Base-by-base conservation (phyloP, 345 rosid genomes). In the Eutrema yunnanense region DNA sequence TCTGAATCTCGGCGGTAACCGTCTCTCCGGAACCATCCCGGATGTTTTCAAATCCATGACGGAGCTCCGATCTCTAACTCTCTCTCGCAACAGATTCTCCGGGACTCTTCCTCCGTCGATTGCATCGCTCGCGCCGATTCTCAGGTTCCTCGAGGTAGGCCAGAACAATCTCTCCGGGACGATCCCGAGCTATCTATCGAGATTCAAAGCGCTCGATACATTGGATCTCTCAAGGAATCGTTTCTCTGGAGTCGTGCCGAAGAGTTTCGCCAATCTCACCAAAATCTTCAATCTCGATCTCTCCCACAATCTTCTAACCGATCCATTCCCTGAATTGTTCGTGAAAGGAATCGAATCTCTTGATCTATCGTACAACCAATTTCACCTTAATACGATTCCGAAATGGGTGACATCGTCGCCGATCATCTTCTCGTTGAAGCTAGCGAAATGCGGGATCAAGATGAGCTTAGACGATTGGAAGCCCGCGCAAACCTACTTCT, bases 311-410 rank as follows among this genome's bases (percentile, higher is more conserved):
- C 74, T 72, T 34, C 77, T 89, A 41, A 70, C 49, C 0, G 96
- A 84, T 77, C 96, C 92, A 6, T 92, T 92, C 69, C 97, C 97
- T n/a, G 54, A 3, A 0, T 55, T 92, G 86, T 57, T 75, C 65
- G 92, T 92, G 2, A 89, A 80, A 82, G 92, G 96, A 3, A 92
- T 89, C 16, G 97, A 89, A 14, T 92, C 93, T 10, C 72, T 92
- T 2, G 90, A 92, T 76, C 73, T 89, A 3, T 92, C 96, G 0
- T 75, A 89, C 69, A 89, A 86, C 60, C 53, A 50, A 5, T 87
- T 89, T 77, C 82, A 85, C 60, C 85, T 89, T 4, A 78, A 74
- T 0, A 63, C 82, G 58, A 92, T 89, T 47, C 96, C 97, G 4
- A 79, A 43, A 7, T 89, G 97, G 97, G 97, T 85, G 5, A 86